These are phyloP conservation scores for Asclepias syriaca DNA, from an alignment of 257 asterid genomes.

Conservation along the genomic window DNA sequence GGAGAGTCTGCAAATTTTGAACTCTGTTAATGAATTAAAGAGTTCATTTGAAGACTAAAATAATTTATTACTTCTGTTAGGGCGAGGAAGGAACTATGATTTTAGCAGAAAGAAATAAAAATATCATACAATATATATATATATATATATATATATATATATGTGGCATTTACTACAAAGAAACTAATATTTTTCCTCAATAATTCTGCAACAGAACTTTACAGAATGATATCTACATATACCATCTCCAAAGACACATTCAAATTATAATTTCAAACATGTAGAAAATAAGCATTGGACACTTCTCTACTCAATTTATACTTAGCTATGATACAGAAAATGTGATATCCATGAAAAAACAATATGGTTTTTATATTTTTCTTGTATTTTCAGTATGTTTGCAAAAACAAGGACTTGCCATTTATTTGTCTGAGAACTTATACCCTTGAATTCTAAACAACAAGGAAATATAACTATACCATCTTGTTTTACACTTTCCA, in stretches of 20 bases:
- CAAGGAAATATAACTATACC: neutral
- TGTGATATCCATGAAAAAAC: neutral
- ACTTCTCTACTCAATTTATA: neutral
- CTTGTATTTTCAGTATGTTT: neutral
- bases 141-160: no score
- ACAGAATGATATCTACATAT: neutral
- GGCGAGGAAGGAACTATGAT: neutral
- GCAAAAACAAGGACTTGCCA: neutral
- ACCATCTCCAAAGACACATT: neutral
- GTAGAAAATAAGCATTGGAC: neutral
- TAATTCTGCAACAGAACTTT: neutral
- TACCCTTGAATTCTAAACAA: neutral
- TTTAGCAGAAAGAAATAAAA: neutral
- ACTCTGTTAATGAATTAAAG: constrained; percentile 12
- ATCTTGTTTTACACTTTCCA: neutral
- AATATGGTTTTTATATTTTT: no score
- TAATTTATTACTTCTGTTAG: neutral
- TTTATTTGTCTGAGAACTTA: neutral
- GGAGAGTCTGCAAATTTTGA: constrained; percentile 66
- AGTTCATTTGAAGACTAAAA: neutral
- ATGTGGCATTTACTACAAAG: neutral
- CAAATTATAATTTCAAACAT: neutral
- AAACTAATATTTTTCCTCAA: neutral
- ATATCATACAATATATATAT: neutral
- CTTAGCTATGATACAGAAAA: neutral